phyloP scores from a whole-genome alignment of 148 eudicot species.

The Cornus suecica region DNA sequence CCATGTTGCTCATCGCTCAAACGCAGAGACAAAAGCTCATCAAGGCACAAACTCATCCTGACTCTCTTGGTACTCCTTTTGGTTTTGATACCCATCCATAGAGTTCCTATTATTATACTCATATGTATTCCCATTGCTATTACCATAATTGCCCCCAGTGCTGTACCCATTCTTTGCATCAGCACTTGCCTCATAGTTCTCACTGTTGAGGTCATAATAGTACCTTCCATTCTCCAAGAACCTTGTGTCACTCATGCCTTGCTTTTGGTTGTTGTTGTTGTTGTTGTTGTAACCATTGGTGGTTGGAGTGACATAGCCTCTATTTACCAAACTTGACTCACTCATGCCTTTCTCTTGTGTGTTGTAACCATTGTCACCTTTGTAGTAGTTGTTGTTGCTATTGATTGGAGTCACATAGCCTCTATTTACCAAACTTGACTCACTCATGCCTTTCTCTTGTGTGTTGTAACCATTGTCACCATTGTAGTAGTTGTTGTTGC shows the following conservation, averaged over 20 bases:
- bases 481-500: constrained; percentile 17
- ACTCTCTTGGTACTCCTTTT: constrained; percentile 35
- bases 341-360: neutral
- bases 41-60: constrained; percentile 32
- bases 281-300: constrained; percentile 10
- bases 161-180: constrained; percentile 6
- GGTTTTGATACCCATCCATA: constrained; percentile 42
- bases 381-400: constrained; percentile 20
- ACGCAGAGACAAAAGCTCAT: constrained; percentile 8
- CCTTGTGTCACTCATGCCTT: constrained; percentile 92
- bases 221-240: constrained; percentile 72
- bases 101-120: constrained; percentile 33
- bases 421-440: neutral
- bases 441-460: neutral
- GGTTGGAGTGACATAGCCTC: neutral
- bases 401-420: neutral
- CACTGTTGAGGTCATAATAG: constrained; percentile 37
- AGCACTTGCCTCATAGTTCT: constrained; percentile 18
- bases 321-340: neutral
- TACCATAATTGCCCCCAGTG: constrained; percentile 34
- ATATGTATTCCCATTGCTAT: constrained; percentile 25
- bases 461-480: neutral
- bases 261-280: constrained; percentile 28
- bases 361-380: neutral
- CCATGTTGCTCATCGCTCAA: neutral